Evolutionary conservation across 2,329 filamentous ascomycete species (phyloP).

Genomic region (Calonectria montana): DNA sequence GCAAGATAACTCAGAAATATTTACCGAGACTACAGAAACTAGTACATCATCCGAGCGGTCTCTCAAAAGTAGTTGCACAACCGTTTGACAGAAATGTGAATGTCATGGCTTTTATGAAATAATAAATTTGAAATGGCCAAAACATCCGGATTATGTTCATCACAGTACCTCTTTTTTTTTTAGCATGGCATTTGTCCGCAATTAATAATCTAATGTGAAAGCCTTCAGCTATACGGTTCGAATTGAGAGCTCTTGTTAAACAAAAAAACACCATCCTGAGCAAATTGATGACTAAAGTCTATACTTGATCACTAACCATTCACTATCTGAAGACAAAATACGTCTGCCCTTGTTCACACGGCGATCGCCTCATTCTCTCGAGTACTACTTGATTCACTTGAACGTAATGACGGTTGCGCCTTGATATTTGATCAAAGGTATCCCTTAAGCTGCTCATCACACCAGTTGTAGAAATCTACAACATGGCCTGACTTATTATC

Average conservation of each 20-base stretch:
- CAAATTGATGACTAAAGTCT: neutral
- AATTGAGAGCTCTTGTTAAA: neutral
- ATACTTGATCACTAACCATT: neutral
- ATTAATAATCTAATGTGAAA: neutral
- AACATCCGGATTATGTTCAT: too few species aligned
- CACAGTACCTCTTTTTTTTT: too few species aligned
- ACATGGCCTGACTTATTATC: slow-evolving; percentile 4
- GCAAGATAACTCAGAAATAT: too few species aligned
- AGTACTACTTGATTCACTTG: neutral
- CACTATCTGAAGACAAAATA: neutral
- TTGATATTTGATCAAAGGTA: neutral
- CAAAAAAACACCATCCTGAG: neutral
- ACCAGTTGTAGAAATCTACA: slow-evolving; percentile 11
- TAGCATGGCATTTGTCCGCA: neutral
- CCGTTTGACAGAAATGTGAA: too few species aligned
- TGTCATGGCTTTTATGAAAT: too few species aligned
- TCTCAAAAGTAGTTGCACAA: too few species aligned
- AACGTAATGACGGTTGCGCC: neutral
- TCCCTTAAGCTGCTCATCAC: slow-evolving; percentile 9
- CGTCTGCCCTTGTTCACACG: neutral
- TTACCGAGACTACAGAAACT: too few species aligned
- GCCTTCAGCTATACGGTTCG: neutral
- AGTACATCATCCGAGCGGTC: too few species aligned
- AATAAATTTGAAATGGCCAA: too few species aligned
- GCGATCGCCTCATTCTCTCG: too few species aligned